Evolutionary conservation across 768 basidiomycete genomes (phyloP).

Genomic region (Naganishia antarctica): DNA sequence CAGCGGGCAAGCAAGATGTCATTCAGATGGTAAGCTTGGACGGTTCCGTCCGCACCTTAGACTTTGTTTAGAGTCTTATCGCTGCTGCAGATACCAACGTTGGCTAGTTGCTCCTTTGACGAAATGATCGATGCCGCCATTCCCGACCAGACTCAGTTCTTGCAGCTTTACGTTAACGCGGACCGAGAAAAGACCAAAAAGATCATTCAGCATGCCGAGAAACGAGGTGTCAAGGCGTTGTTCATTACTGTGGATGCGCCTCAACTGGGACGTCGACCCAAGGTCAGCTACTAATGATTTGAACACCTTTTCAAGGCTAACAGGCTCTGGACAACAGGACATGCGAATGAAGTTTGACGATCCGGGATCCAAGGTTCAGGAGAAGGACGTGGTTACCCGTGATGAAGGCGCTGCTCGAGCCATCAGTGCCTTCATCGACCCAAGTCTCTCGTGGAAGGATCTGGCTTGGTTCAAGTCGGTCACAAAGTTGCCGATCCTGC

Average conservation of each 20-base stretch:
- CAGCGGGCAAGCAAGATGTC: constrained; percentile 71
- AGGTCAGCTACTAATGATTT: background rate
- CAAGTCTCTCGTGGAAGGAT: constrained; percentile 78
- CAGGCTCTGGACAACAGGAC: constrained; percentile 54
- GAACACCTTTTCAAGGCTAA: background rate
- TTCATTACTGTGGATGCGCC: constrained; percentile 99
- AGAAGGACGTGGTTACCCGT: constrained; percentile 61
- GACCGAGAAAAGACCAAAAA: constrained; percentile 78
- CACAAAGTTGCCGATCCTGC: constrained; percentile 78
- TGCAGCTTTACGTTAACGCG: constrained; percentile 92
- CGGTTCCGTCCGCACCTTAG: background rate
- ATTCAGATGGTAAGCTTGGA: constrained; percentile 63
- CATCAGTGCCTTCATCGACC: constrained; percentile 95
- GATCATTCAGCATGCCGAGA: constrained; percentile 83
- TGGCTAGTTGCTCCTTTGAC: constrained; percentile 93
- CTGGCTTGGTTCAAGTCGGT: constrained; percentile 70
- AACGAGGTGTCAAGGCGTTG: constrained; percentile 80
- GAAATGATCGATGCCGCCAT: constrained; percentile 83
- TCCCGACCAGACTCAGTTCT: constrained; percentile 73
- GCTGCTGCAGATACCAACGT: constrained; percentile 72
- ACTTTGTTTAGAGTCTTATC: background rate
- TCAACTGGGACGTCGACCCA: constrained; percentile 72
- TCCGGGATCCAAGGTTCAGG: constrained; percentile 54
- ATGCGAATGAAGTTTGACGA: constrained; percentile 96
- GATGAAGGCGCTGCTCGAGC: constrained; percentile 90